Base-by-base conservation (phyloP, 2,329 filamentous ascomycete species). In the Neurospora crassa region DNA sequence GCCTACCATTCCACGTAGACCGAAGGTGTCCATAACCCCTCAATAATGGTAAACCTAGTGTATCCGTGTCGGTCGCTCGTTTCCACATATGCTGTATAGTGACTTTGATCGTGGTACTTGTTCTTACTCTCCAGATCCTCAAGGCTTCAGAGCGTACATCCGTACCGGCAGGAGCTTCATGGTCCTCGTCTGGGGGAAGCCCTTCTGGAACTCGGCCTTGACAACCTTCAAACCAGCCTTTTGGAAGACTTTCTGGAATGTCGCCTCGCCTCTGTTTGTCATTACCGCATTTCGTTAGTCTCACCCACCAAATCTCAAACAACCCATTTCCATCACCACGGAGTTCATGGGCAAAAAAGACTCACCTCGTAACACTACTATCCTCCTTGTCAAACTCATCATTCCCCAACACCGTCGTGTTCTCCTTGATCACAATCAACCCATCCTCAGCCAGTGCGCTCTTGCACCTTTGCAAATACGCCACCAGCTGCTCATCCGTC, bases 341-440 rank as follows among this genome's bases (percentile, higher is more conserved):
- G 16, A 16, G 41, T 18, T 18, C 7, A 3, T 18, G 6, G 14
- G 14, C 34, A 37, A 8, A 37, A 42, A 43, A 43, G 8, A 78
- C 79, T 70, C 74, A 88, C 87, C 87, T 86, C 2, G 92, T 97
- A 1, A 97, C 91, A 76, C 89, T 91, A 76, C 89, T 92, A 78
- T 97, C 93, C 72, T 85, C 78, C 7, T 89, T 87, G 78, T 97
- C 93, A 78, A 90, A 97, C 29, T 91, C 82, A 79, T 97, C 93
- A 41, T 82, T 79, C 0, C 81, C 81, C 40, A 80, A 86, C 74
- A 82, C 85, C 72, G 81, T 86, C 73, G 92, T 78, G 77, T 97
- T 97, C 83, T 97, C 94, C 83, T 96, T 96, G 70, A 94, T 84
- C 10, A 94, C 85, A 18, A 95, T 88, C 77, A 88, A 82, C 2